Evolutionary conservation across 495 filamentous ascomycete species (phyloP).

Genomic region (Tuber magnatum): DNA sequence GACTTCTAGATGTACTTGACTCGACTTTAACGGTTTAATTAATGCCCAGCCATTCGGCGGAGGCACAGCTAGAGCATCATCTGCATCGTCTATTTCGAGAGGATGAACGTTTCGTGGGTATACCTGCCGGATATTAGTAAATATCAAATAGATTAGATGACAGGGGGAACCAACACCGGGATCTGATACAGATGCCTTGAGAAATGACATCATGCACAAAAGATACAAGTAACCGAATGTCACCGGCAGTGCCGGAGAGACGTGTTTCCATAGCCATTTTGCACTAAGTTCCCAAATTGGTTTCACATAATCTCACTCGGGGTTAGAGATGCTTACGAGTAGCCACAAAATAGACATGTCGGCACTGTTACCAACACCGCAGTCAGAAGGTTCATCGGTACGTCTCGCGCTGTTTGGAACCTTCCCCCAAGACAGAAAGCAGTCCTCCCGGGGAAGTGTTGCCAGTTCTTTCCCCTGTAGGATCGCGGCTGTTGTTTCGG

Average conservation of each 20-base stretch:
- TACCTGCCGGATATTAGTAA: conserved; percentile 34
- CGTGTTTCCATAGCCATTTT: conserved; percentile 80
- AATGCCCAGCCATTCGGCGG: conserved; percentile 85
- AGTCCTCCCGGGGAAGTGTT: conserved; percentile 90
- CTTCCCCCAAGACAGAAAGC: conserved; percentile 79
- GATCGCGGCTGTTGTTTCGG: conserved; percentile 41
- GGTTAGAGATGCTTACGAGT: conserved; percentile 53
- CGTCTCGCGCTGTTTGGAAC: conserved; percentile 76
- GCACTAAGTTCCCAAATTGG: conserved; percentile 47
- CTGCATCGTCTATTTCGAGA: conserved; percentile 53
- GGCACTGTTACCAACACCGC: conserved; percentile 71
- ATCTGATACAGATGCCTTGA: conserved; percentile 85
- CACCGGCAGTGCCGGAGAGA: conserved; percentile 87
- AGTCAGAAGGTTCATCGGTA: conserved; percentile 87
- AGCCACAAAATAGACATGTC: conserved; percentile 70
- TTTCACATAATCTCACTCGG: conserved; percentile 20
- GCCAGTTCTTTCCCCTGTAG: conserved; percentile 64
- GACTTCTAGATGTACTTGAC: conserved; percentile 71
- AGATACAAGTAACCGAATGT: conserved; percentile 84
- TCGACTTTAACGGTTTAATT: conserved; percentile 62
- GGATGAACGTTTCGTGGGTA: conserved; percentile 48
- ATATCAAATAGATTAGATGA: conserved; percentile 7
- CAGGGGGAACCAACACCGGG: conserved; percentile 65
- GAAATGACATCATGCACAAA: conserved; percentile 82
- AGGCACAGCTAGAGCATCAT: conserved; percentile 74